Evolutionary conservation across 2,329 filamentous ascomycete genomes (phyloP).

Genomic region (Ramularia endophylla): DNA sequence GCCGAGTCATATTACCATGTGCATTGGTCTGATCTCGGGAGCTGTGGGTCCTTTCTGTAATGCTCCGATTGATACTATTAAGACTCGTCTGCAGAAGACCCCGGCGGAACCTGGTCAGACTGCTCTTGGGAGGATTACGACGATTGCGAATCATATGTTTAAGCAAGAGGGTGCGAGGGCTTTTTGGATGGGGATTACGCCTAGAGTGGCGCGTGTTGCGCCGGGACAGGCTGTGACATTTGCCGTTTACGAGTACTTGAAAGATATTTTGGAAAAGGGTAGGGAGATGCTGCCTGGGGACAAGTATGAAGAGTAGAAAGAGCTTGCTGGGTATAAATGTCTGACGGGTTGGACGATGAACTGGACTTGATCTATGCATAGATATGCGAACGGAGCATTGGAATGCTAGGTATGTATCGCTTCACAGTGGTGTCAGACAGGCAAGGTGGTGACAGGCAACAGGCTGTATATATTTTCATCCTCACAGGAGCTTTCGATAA

Average conservation of each 20-base stretch:
- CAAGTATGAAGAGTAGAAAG: conserved; percentile 45
- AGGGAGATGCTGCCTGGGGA: conserved; percentile 42
- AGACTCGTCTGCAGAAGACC: conserved; percentile 89
- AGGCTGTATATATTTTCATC: too few relatives aligned
- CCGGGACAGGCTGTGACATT: conserved; percentile 83
- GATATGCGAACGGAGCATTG: too few relatives aligned
- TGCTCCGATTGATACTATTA: conserved; percentile 98
- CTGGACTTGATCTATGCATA: too few relatives aligned
- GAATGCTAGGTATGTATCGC: too few relatives aligned
- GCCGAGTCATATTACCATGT: conserved; percentile 81
- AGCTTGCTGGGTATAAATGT: too few relatives aligned
- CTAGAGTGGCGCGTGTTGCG: conserved; percentile 93
- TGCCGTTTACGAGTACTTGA: conserved; percentile 50
- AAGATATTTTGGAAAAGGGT: conserved; percentile 43
- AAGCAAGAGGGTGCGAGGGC: conserved; percentile 88
- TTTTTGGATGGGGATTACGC: conserved; percentile 99
- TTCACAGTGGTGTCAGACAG: too few relatives aligned
- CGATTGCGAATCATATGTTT: conserved; percentile 60
- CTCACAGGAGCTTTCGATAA: too few relatives aligned
- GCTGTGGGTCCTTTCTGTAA: conserved; percentile 96
- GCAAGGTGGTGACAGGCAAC: too few relatives aligned
- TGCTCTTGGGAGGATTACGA: conserved; percentile 69
- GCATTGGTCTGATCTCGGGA: conserved; percentile 85
- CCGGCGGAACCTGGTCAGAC: conserved; percentile 72
- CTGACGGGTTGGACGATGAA: too few relatives aligned